These are phyloP conservation scores for Phylloporus arenicola DNA, from an alignment of 768 basidiomycete species.

Conservation along the genomic window DNA sequence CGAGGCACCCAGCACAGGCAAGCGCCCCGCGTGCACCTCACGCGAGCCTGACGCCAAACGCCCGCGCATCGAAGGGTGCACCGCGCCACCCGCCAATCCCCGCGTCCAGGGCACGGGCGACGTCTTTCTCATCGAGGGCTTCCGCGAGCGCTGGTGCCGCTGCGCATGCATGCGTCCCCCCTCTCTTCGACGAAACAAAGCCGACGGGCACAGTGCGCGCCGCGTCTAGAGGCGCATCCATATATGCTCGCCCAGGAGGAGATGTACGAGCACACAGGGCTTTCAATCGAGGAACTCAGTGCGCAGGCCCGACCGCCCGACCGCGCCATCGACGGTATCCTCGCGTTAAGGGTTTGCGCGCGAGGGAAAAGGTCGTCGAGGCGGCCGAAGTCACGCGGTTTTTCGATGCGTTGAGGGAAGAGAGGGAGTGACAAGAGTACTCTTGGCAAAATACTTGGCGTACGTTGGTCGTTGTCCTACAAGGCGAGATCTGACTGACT, in stretches of 20 bases:
- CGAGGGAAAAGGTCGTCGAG: constrained; percentile 65
- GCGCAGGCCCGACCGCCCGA: constrained; percentile 80
- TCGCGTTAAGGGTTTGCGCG: constrained; percentile 85
- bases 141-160: constrained; percentile 74
- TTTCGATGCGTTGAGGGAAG: constrained; percentile 51
- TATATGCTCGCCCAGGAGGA: constrained; percentile 31
- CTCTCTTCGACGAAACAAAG: too few species aligned
- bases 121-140: constrained; percentile 69
- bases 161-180: constrained; percentile 49
- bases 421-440: background rate
- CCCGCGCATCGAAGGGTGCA: constrained; percentile 39
- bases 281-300: constrained; percentile 80
- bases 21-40: constrained; percentile 36
- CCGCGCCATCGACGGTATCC: constrained; percentile 63
- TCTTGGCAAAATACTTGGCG: too few species aligned
- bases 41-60: constrained; percentile 41
- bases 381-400: constrained; percentile 67
- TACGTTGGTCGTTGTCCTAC: too few species aligned
- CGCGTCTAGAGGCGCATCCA: too few species aligned
- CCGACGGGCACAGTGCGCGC: too few species aligned
- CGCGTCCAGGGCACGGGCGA: constrained; percentile 66
- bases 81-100: constrained; percentile 47
- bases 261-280: constrained; percentile 67
- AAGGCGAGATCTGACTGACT: too few species aligned
- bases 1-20: constrained; percentile 22